Evolutionary conservation across 306 rosid genomes (phyloP).

Genomic region (Vigna nakashimae): DNA sequence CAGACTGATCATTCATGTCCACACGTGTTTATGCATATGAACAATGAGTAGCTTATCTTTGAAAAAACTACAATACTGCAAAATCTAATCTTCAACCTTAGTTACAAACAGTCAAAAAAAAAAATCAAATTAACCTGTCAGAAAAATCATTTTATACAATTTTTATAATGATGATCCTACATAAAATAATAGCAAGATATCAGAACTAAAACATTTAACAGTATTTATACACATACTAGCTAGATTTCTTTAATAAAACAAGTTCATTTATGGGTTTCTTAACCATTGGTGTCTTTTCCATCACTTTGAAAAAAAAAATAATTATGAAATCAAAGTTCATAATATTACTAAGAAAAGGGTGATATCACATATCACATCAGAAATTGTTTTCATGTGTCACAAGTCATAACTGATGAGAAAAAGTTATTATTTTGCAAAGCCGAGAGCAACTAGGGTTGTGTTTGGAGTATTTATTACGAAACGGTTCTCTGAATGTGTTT

Average conservation of each 20-base stretch:
- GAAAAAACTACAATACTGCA: background rate
- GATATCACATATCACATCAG: conserved; percentile 15
- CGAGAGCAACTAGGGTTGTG: background rate
- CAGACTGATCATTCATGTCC: background rate
- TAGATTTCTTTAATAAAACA: background rate
- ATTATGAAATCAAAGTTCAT: background rate
- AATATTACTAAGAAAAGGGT: background rate
- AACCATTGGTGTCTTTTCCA: too few relatives aligned
- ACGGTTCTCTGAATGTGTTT: conserved; percentile 26
- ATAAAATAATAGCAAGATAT: background rate
- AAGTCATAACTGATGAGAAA: background rate
- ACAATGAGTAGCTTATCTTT: background rate
- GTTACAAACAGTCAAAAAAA: background rate
- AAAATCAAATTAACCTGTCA: background rate
- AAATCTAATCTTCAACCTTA: background rate
- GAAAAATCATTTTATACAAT: background rate
- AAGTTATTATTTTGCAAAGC: background rate
- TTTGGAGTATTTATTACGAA: conserved; percentile 17
- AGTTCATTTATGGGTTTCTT: background rate
- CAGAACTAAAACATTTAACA: background rate
- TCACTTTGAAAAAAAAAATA: background rate
- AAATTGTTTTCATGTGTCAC: background rate
- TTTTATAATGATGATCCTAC: background rate
- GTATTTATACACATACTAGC: background rate
- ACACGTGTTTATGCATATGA: conserved; percentile 20